Evolutionary conservation across 352 stramenopile genomes (phyloP), one percentile per base, ranked within the genome.

Genomic region (Aphanomyces astaci): DNA sequence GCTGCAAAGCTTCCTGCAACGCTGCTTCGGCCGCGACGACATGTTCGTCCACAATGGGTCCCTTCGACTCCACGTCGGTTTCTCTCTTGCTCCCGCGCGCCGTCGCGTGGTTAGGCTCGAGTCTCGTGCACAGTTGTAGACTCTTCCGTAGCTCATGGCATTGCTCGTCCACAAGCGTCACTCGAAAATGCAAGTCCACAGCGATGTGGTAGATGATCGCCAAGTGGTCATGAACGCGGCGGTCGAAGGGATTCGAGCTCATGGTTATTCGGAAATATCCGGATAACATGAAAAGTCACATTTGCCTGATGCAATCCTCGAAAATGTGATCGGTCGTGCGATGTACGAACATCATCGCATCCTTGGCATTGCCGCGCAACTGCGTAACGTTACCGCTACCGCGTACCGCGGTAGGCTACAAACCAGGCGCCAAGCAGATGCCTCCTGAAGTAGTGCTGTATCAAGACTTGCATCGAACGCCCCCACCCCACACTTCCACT

Each of bases 131-230:
- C 11, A 33, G 24, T n/a, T 39, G 36, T 24, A 62, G 53, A 2
- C 19, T 43, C 10, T 15, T 36, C 15, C 36, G 17, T n/a, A 65
- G 39, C 11, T 31, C 27, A 31, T 48, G 19, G 36, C 56, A 65
- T 30, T 65, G 32, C 22, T 30, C 56, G 13, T 53, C 56, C 15
- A 65, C 5, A 17, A 65, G 56, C 56, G 56, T 51, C 22, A 48
- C 36, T n/a, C 56, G 56, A 4, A 48, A 46, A 27, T 36, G 32
- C 10, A 65, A 3, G 36, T 65, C 56, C n/a, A 51, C 11, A 7
- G 40, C 22, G 39, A 65, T 33, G 32, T 27, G 31, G 22, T 65
- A 32, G 7, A 65, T 24, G 31, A 65, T 31, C 25, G 36, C 40
- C 56, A 49, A n/a, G n/a, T n/a, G n/a, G n/a, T 25, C 22, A 36